Evolutionary conservation across 495 filamentous ascomycete genomes (phyloP).

Genomic region (Xylaria flabelliformis): DNA sequence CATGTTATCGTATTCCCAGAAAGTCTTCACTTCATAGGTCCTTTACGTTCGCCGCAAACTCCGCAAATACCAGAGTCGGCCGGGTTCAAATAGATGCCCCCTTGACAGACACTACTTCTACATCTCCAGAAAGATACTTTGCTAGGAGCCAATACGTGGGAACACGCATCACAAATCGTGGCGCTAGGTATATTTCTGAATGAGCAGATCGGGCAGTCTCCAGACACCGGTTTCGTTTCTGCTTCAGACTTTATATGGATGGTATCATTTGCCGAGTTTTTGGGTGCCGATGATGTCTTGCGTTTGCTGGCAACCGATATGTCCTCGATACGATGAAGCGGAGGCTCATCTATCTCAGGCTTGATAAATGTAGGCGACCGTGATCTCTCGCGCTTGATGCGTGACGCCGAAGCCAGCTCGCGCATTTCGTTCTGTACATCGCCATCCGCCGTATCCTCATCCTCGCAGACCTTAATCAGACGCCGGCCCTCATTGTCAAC

Average conservation of each 20-base stretch:
- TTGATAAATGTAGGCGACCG: slow-evolving; percentile 16
- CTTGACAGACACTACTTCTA: slow-evolving; percentile 56
- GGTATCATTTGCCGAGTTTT: background rate
- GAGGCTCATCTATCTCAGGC: slow-evolving; percentile 20
- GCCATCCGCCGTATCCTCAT: slow-evolving; percentile 66
- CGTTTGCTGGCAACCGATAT: slow-evolving; percentile 8
- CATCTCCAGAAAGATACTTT: slow-evolving; percentile 67
- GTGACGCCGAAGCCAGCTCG: slow-evolving; percentile 55
- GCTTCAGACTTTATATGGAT: background rate
- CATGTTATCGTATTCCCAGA: background rate
- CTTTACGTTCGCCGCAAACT: slow-evolving; percentile 61
- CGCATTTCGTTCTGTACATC: slow-evolving; percentile 66
- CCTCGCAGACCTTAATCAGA: slow-evolving; percentile 74
- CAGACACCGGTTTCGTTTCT: background rate
- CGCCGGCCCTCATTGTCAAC: slow-evolving; percentile 65
- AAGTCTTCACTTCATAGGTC: slow-evolving; percentile 8
- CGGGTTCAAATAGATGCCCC: slow-evolving; percentile 65
- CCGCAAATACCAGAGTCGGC: slow-evolving; percentile 70
- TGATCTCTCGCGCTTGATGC: slow-evolving; percentile 35
- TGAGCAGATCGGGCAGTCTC: slow-evolving; percentile 66
- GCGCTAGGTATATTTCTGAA: slow-evolving; percentile 58
- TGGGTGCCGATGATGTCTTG: background rate
- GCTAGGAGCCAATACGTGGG: slow-evolving; percentile 64
- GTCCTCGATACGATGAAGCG: slow-evolving; percentile 27
- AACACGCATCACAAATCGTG: slow-evolving; percentile 67